Conservation (phyloP, 2,329 filamentous ascomycete genomes). For the Colletotrichum trifolii region DNA sequence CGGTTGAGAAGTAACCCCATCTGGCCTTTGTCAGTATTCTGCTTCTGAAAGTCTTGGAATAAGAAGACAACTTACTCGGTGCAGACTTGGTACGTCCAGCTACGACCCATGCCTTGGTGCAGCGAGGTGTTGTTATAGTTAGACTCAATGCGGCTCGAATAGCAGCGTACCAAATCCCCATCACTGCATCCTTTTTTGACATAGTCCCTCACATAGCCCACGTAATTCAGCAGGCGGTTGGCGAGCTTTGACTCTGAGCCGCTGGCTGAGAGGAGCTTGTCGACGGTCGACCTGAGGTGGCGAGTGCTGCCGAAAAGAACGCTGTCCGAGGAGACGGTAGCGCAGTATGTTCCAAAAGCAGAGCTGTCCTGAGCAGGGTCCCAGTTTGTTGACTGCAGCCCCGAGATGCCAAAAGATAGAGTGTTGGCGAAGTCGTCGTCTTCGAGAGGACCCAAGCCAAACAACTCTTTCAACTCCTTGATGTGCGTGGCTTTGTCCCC, state of each 20-base stretch:
- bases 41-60: neutral
- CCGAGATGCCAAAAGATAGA: slow-evolving; percentile 53
- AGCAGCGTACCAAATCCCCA: slow-evolving; percentile 44
- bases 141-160: slow-evolving; percentile 41
- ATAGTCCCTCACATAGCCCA: slow-evolving; percentile 55
- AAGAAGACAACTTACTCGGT: slow-evolving; percentile 55
- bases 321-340: slow-evolving; percentile 53
- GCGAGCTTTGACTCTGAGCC: slow-evolving; percentile 50
- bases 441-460: slow-evolving; percentile 58
- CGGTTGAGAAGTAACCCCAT: slow-evolving; percentile 85
- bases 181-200: slow-evolving; percentile 40
- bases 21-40: slow-evolving; percentile 46
- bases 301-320: slow-evolving; percentile 56
- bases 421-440: slow-evolving; percentile 61
- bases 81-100: slow-evolving; percentile 66
- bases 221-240: slow-evolving; percentile 62
- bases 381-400: slow-evolving; percentile 64
- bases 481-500: slow-evolving; percentile 1
- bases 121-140: slow-evolving; percentile 39
- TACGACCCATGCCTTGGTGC: slow-evolving; percentile 43
- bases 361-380: slow-evolving; percentile 57
- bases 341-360: slow-evolving; percentile 60
- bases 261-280: slow-evolving; percentile 52
- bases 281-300: slow-evolving; percentile 47
- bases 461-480: slow-evolving; percentile 51